Evolutionary conservation across 2,329 filamentous ascomycete genomes (phyloP).

Genomic region (Colletotrichum navitas): DNA sequence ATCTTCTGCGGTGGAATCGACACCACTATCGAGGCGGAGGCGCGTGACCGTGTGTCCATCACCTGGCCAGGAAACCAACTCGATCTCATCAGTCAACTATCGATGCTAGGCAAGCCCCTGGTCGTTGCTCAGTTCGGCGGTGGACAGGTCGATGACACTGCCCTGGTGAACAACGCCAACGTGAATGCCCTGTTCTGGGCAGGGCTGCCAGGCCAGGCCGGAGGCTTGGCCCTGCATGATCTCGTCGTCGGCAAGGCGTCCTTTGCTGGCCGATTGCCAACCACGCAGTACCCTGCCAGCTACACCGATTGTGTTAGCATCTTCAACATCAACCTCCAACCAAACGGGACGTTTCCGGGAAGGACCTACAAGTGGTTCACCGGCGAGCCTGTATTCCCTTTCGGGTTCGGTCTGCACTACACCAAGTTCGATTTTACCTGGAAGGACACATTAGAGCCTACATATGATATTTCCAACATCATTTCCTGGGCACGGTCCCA

Average conservation of each 20-base stretch:
- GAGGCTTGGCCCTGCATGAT: conserved; percentile 65
- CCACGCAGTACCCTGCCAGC: conserved; percentile 66
- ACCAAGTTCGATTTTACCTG: neutral
- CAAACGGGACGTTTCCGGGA: neutral
- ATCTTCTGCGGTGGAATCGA: conserved; percentile 69
- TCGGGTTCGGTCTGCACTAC: neutral
- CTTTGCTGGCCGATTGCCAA: conserved; percentile 65
- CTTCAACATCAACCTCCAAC: neutral
- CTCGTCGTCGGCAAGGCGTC: conserved; percentile 62
- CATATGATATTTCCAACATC: neutral
- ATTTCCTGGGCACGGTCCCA: neutral
- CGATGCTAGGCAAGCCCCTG: conserved; percentile 60
- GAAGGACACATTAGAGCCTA: neutral
- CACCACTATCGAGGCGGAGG: conserved; percentile 64
- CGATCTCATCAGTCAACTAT: conserved; percentile 56
- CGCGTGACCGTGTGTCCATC: conserved; percentile 63
- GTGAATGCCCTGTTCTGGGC: conserved; percentile 12
- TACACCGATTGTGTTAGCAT: conserved; percentile 52
- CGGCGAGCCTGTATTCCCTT: neutral
- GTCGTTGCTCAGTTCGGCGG: conserved; percentile 65
- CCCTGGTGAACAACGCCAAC: conserved; percentile 41
- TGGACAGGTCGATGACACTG: conserved; percentile 48
- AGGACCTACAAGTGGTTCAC: neutral
- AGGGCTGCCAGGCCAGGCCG: neutral
- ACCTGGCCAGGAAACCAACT: conserved; percentile 66